Conservation (phyloP, 208 protist genomes). For the Trypanosoma caninum region DNA sequence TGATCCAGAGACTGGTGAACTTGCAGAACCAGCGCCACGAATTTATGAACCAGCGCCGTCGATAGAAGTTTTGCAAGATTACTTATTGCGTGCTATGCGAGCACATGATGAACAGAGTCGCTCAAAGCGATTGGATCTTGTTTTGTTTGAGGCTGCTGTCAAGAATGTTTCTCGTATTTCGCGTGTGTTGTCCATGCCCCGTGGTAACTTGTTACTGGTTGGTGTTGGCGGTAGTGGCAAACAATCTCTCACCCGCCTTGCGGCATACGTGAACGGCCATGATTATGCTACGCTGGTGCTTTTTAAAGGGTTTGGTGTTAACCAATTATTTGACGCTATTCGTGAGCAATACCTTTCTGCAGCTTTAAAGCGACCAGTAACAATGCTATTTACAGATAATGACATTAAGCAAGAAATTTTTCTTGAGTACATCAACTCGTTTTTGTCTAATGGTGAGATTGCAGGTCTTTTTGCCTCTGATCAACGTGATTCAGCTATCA, state of each 20-base stretch:
- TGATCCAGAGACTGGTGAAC: conserved; percentile 90
- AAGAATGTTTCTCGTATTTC: conserved; percentile 95
- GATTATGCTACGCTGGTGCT: conserved; percentile 91
- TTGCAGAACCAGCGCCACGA: conserved; percentile 86
- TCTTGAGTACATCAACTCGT: conserved; percentile 98
- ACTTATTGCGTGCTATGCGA: conserved; percentile 77
- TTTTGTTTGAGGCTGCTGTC: conserved; percentile 94
- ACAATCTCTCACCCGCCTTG: conserved; percentile 90
- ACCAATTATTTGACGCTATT: conserved; percentile 93
- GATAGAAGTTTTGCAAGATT: conserved; percentile 73
- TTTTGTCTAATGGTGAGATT: conserved; percentile 94
- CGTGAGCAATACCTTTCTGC: conserved; percentile 89
- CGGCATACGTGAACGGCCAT: conserved; percentile 82
- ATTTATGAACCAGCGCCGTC: conserved; percentile 94
- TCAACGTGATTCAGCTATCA: conserved; percentile 95
- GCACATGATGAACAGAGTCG: conserved; percentile 87
- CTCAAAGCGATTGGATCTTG: conserved; percentile 91
- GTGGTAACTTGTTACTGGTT: conserved; percentile 93
- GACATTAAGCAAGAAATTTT: conserved; percentile 98
- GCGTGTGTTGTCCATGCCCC: conserved; percentile 88
- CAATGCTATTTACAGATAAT: conserved; percentile 98
- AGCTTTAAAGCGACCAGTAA: conserved; percentile 82
- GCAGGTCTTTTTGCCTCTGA: conserved; percentile 97
- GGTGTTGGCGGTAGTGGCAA: conserved; percentile 93
- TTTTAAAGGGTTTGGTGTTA: conserved; percentile 92